Evolutionary conservation across 2,329 filamentous ascomycete species (phyloP).

Genomic region (Nothomitra cinnamomea): DNA sequence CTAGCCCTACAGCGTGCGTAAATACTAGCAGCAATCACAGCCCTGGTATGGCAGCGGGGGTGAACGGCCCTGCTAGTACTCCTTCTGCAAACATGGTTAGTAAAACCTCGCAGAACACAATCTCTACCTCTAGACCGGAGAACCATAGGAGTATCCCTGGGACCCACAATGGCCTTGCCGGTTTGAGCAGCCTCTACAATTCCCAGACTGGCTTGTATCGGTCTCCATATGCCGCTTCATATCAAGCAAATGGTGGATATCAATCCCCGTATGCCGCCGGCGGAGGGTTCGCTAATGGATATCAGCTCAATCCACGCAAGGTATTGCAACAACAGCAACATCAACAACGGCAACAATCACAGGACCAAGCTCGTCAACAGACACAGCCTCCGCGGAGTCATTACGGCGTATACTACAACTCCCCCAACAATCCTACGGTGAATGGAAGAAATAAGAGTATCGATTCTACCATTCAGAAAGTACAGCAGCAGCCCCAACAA

Average conservation of each 20-base stretch:
- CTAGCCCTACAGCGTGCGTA: background rate
- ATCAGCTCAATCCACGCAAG: constrained; percentile 2
- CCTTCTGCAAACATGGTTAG: background rate
- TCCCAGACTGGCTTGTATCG: background rate
- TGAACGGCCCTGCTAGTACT: background rate
- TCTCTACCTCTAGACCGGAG: background rate
- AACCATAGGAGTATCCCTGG: background rate
- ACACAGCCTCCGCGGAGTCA: background rate
- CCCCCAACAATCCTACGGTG: background rate
- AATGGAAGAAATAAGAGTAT: background rate
- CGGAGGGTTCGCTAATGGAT: constrained; percentile 4
- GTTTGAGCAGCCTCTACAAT: background rate
- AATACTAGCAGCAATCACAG: background rate
- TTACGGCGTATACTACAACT: background rate
- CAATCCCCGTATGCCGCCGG: constrained; percentile 2
- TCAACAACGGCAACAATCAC: background rate
- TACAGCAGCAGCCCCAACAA: background rate
- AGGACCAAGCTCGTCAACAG: background rate
- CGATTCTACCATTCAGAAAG: background rate
- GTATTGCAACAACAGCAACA: background rate
- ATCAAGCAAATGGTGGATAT: constrained; percentile 4
- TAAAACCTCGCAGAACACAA: background rate
- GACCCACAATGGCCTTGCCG: background rate
- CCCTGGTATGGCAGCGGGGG: background rate
- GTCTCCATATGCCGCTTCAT: background rate